Evolutionary conservation across 2,329 filamentous ascomycete species (phyloP).

Genomic region (Botrytis deweyae): DNA sequence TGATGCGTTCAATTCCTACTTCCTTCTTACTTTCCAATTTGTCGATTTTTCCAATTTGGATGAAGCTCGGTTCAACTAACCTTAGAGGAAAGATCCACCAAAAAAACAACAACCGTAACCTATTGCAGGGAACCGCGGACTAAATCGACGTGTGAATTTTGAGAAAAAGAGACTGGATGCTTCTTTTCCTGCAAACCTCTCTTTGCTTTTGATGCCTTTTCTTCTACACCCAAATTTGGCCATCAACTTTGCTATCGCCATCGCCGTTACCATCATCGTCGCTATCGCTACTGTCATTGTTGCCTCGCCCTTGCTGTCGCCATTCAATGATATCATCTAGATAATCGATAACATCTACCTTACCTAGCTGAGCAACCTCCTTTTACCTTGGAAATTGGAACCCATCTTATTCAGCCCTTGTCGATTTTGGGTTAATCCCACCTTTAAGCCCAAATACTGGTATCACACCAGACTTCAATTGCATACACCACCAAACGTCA

Average conservation of each 20-base stretch:
- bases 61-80: not conserved
- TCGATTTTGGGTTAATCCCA: not conserved
- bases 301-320: not conserved
- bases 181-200: not conserved
- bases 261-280: not conserved
- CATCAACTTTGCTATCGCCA: not conserved
- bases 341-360: not conserved
- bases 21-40: not conserved
- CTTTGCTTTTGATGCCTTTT: not conserved
- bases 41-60: not conserved
- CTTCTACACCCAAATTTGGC: not conserved
- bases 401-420: conserved; percentile 6
- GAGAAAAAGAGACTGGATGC: conserved; percentile 4
- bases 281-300: not conserved
- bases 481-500: not conserved
- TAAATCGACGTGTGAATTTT: not conserved
- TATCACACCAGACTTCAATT: not conserved
- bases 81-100: not conserved
- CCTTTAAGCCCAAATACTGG: not conserved
- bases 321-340: not conserved
- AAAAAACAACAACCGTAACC: not conserved
- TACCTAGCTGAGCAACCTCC: not conserved
- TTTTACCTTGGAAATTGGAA: not conserved
- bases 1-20: not conserved
- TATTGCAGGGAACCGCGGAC: not conserved